phyloP scores from a whole-genome alignment of 1,284 basidiomycete genomes.

The Peniophora sp. region DNA sequence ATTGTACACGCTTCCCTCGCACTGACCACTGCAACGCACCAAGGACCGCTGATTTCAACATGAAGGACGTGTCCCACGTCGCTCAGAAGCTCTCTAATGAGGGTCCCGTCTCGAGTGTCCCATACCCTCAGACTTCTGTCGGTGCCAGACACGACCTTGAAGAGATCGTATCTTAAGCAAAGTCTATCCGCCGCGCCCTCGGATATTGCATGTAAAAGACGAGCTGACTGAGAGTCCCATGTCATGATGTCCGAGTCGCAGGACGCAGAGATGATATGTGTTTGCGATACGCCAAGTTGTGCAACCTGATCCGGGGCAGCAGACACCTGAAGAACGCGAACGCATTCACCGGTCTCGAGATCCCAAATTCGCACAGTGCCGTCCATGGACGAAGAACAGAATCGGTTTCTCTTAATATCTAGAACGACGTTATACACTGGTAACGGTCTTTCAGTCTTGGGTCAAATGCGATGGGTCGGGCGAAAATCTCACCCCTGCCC shows the following conservation, averaged over 20 bases:
- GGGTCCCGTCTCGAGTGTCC: slow-evolving; percentile 81
- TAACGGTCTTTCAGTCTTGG: slow-evolving; percentile 5
- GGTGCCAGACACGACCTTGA: slow-evolving; percentile 88
- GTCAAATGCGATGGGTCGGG: neutral
- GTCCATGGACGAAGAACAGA: slow-evolving; percentile 94
- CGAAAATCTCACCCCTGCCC: slow-evolving; percentile 67
- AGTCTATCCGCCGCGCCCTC: slow-evolving; percentile 92
- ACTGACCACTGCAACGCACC: too few relatives aligned
- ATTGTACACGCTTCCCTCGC: too few relatives aligned
- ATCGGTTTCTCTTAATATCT: slow-evolving; percentile 76
- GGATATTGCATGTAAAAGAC: slow-evolving; percentile 71
- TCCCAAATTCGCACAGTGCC: slow-evolving; percentile 93
- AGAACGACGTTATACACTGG: slow-evolving; percentile 88
- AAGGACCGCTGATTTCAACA: too few relatives aligned
- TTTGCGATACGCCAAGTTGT: slow-evolving; percentile 80
- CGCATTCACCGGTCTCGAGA: slow-evolving; percentile 69
- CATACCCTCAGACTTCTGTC: slow-evolving; percentile 97
- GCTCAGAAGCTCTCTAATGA: slow-evolving; percentile 79
- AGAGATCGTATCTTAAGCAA: slow-evolving; percentile 95
- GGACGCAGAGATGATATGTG: slow-evolving; percentile 85
- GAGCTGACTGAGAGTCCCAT: slow-evolving; percentile 83
- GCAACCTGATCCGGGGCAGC: slow-evolving; percentile 86
- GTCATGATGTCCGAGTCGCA: slow-evolving; percentile 89
- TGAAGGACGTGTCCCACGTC: too few relatives aligned
- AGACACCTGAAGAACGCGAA: slow-evolving; percentile 77